A percentile compares a stretch with the other conserved stretches of the same genome.
Conservation (phyloP, 2,329 filamentous ascomycete genomes). For the Aspergillus transmontanensis region DNA sequence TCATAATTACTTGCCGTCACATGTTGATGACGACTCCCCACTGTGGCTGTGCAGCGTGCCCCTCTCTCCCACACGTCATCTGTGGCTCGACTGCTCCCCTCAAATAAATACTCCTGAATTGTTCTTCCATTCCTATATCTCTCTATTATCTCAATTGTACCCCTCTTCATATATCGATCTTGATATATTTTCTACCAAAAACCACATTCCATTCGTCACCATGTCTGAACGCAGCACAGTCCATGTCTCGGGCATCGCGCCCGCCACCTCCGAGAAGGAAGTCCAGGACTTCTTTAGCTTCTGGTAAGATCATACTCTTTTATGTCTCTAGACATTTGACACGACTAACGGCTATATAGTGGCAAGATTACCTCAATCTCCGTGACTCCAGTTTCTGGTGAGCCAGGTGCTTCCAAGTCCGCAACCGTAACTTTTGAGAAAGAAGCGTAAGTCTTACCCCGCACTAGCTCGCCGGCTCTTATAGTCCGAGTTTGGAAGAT, state of each 20-base stretch:
- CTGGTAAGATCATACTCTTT: constrained; percentile 60
- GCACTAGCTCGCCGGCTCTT: constrained; percentile 14
- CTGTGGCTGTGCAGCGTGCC: constrained; percentile 30
- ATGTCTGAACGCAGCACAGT: constrained; percentile 69
- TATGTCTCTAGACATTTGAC: background rate
- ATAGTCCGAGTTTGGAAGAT: background rate
- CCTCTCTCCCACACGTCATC: constrained; percentile 38
- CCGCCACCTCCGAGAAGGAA: constrained; percentile 82
- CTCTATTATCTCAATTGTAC: background rate
- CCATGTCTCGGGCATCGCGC: constrained; percentile 85
- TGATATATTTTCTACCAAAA: background rate
- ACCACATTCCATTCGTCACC: constrained; percentile 25
- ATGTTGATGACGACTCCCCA: constrained; percentile 15
- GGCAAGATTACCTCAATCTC: constrained; percentile 89
- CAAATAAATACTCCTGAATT: constrained; percentile 16
- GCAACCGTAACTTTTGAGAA: constrained; percentile 97
- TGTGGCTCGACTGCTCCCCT: constrained; percentile 20
- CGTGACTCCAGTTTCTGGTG: constrained; percentile 62
- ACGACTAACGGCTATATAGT: constrained; percentile 49
- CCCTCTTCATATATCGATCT: background rate
- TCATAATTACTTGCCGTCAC: constrained; percentile 12
- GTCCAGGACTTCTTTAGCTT: constrained; percentile 98
- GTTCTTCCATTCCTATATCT: background rate
- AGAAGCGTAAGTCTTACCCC: constrained; percentile 63
- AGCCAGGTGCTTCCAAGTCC: constrained; percentile 67